Evolutionary conservation across 176 grass and related monocot genomes (phyloP).

Genomic region (Triticum turgidum): DNA sequence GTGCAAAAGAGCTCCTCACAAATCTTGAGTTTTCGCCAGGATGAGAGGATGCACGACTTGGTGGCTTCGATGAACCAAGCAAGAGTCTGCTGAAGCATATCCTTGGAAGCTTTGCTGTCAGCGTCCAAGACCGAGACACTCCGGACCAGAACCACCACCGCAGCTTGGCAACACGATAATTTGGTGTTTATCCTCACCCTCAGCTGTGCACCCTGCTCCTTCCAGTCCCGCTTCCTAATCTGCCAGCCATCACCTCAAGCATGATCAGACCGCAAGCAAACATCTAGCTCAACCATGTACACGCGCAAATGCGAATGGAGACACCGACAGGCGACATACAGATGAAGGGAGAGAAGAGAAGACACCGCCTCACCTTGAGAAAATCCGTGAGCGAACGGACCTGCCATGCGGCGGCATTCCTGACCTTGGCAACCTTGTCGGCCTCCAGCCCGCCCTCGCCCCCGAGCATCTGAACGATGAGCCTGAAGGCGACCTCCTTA

Average conservation of each 20-base stretch:
- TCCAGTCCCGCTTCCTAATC: slow-evolving; percentile 98
- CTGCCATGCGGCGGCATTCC: slow-evolving; percentile 72
- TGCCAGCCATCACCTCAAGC: slow-evolving; percentile 41
- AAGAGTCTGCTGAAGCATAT: slow-evolving; percentile 83
- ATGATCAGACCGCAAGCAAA: slow-evolving; percentile 28
- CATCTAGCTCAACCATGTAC: background rate
- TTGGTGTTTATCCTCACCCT: slow-evolving; percentile 94
- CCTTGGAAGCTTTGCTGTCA: slow-evolving; percentile 82
- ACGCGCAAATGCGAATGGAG: background rate
- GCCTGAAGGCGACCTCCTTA: slow-evolving; percentile 84
- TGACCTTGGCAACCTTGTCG: slow-evolving; percentile 60
- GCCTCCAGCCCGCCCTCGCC: slow-evolving; percentile 42
- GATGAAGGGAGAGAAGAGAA: background rate
- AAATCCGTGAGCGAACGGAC: slow-evolving; percentile 88
- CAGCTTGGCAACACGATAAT: slow-evolving; percentile 84
- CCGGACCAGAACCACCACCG: slow-evolving; percentile 71
- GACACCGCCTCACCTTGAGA: slow-evolving; percentile 61
- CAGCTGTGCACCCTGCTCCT: slow-evolving; percentile 81
- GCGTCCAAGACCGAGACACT: slow-evolving; percentile 56
- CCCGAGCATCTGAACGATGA: slow-evolving; percentile 74
- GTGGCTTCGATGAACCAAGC: slow-evolving; percentile 84
- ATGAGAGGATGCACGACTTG: slow-evolving; percentile 90
- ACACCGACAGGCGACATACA: background rate
- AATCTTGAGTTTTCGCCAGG: slow-evolving; percentile 87
- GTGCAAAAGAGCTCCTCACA: slow-evolving; percentile 90